Base-by-base conservation (phyloP, 2,329 filamentous ascomycete genomes). In the Trichoderma sp. region DNA sequence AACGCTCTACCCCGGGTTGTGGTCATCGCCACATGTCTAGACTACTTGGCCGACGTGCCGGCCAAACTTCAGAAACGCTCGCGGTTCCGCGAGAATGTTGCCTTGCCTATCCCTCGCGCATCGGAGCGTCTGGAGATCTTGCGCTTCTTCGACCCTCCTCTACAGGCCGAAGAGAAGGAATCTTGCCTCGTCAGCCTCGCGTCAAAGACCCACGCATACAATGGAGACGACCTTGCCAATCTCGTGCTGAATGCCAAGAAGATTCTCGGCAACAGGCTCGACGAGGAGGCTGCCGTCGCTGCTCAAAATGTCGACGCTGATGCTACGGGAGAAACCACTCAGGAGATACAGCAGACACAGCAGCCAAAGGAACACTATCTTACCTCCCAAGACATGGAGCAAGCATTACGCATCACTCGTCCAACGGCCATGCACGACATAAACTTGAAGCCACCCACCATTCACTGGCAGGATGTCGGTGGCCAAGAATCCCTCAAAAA, bases 381-480 rank as follows among this genome's bases (percentile, higher is more conserved):
- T 8, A 72, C 72, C 0, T 73, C 74, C 60, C 72, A 84, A 10
- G 89, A 93, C 73, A 84, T 93, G 61, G 83, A 88, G 37, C 77
- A 83, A 45, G 92, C 93, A 1, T 83, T 94, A 39, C 83, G 86
- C 42, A 80, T 86, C 66, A 88, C 93, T n/a, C 86, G 87, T 12
- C 93, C 94, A 1, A 93, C 91, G 1, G 92, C 93, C 4, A 94
- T 98, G 87, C 89, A 92, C 71, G 93, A 96, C 75, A 89, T 97
- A 66, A 92, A 95, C 75, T 84, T 97, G 56, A 92, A 96, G 75
- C 94, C 92, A 9, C 94, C 93, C 0, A 93, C 91, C 15, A 89
- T 97, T 32, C 86, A 86, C 77, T 98, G 93, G 93, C 84, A 86
- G 58, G 92, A 97, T 74, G 94, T 98, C 61, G 94, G 93, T 69